Evolutionary conservation across 176 grass and related monocot species (phyloP).

Genomic region (Eragrostis curvula): DNA sequence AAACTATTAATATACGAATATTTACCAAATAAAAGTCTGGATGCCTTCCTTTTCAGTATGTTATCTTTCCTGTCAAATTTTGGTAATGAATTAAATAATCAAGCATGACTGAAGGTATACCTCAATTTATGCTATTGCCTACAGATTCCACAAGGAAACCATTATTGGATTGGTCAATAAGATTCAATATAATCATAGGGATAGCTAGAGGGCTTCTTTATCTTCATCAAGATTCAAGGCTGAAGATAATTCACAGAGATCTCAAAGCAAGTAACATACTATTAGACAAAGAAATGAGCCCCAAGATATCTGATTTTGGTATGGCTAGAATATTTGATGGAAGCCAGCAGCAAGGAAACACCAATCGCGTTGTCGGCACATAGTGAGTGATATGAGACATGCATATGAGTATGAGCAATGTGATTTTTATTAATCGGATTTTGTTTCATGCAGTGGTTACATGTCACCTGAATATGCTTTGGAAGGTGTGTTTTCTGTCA

Average conservation of each 20-base stretch:
- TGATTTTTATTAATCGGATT: not conserved
- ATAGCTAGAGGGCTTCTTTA: conserved; percentile 63
- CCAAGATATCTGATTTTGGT: conserved; percentile 60
- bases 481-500: conserved; percentile 48
- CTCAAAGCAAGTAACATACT: conserved; percentile 58
- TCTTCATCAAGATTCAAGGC: conserved; percentile 67
- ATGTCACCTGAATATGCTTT: conserved; percentile 63
- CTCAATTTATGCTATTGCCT: not conserved
- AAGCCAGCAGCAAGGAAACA: conserved; percentile 36
- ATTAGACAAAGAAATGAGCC: conserved; percentile 50
- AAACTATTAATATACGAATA: conserved; percentile 53
- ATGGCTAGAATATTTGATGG: conserved; percentile 50
- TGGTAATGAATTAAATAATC: not conserved
- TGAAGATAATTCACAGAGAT: conserved; percentile 54
- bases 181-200: conserved; percentile 62
- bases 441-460: conserved; percentile 46
- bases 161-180: conserved; percentile 48
- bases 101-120: not conserved
- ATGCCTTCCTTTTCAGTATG: conserved; percentile 59
- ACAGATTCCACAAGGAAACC: conserved; percentile 36
- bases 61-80: not conserved
- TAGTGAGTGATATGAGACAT: conserved; percentile 44
- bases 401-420: no score
- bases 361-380: conserved; percentile 55
- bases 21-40: conserved; percentile 58